Evolutionary conservation across 805 yeast genomes (phyloP).

Genomic region (Barnettozyma sp.): DNA sequence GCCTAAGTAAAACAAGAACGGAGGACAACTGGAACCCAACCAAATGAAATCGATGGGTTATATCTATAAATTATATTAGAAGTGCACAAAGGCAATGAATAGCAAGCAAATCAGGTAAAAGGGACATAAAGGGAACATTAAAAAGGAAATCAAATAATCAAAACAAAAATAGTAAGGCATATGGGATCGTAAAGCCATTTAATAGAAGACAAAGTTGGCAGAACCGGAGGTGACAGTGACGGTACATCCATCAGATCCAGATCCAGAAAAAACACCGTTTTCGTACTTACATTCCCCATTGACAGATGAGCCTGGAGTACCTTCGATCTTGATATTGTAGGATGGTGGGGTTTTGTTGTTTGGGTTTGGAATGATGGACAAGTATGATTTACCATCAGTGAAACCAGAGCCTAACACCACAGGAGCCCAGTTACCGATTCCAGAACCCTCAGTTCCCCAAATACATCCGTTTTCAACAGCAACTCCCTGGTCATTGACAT

Average conservation of each 20-base stretch:
- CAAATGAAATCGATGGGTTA: no score
- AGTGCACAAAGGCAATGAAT: background rate
- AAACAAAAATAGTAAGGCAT: background rate
- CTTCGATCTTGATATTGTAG: constrained; percentile 75
- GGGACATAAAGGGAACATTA: background rate
- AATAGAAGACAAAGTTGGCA: constrained; percentile 76
- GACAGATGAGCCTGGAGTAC: constrained; percentile 51
- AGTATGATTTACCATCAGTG: constrained; percentile 58
- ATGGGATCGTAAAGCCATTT: background rate
- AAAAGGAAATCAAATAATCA: background rate
- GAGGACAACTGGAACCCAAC: no score
- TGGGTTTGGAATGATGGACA: constrained; percentile 93
- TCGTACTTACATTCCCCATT: constrained; percentile 75
- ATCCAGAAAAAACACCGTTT: constrained; percentile 65
- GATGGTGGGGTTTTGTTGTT: constrained; percentile 66
- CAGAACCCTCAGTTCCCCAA: constrained; percentile 80
- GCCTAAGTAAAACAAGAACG: no score
- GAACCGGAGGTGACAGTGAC: constrained; percentile 79
- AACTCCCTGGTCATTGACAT: constrained; percentile 95
- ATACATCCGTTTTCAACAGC: constrained; percentile 84
- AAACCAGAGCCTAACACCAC: constrained; percentile 90
- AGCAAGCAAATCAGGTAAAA: constrained; percentile 1
- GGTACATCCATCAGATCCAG: constrained; percentile 79
- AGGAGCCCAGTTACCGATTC: constrained; percentile 98
- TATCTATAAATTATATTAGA: background rate